Percentiles rank a stretch among this genome's conserved stretches.
Evolutionary conservation across 352 stramenopile genomes (phyloP).

Genomic region (Chrysophaeum taylorii): DNA sequence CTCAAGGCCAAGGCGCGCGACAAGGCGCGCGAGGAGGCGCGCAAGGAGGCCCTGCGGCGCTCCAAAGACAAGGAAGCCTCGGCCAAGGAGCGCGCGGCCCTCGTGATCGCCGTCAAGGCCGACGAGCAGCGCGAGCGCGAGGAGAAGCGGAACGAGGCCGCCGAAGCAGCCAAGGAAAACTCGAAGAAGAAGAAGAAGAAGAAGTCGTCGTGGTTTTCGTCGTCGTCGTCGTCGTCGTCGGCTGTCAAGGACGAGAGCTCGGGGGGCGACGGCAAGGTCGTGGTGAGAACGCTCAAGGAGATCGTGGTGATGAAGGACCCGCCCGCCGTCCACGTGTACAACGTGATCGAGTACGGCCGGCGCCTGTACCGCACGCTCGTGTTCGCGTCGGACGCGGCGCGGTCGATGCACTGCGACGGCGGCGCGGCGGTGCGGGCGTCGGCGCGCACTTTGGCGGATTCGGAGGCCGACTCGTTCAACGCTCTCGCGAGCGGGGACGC

Average conservation of each 20-base stretch:
- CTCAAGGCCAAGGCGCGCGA: too few species aligned
- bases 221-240: neutral
- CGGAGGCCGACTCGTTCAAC: conserved; percentile 19
- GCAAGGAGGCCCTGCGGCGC: too few species aligned
- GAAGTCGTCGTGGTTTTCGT: conserved; percentile 8
- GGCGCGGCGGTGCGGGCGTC: neutral
- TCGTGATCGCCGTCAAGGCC: too few species aligned
- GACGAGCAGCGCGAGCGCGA: too few species aligned
- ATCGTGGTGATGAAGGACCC: conserved; percentile 85
- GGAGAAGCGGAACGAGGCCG: neutral
- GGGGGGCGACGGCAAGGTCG: conserved; percentile 28
- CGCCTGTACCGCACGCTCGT: conserved; percentile 89
- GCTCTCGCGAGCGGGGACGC: conserved; percentile 54
- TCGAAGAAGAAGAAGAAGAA: conserved; percentile 12
- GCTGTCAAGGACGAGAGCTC: conserved; percentile 40
- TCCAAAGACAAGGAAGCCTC: too few species aligned
- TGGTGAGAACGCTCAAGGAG: conserved; percentile 87
- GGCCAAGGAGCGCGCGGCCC: too few species aligned
- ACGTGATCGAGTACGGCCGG: conserved; percentile 90
- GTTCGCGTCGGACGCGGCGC: conserved; percentile 88
- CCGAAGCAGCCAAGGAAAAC: neutral
- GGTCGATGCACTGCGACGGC: conserved; percentile 62
- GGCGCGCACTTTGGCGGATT: neutral
- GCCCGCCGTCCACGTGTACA: conserved; percentile 86
- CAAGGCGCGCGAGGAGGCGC: too few species aligned